Base-by-base conservation (phyloP, 2,329 filamentous ascomycete genomes). In the Esteya vermicola region DNA sequence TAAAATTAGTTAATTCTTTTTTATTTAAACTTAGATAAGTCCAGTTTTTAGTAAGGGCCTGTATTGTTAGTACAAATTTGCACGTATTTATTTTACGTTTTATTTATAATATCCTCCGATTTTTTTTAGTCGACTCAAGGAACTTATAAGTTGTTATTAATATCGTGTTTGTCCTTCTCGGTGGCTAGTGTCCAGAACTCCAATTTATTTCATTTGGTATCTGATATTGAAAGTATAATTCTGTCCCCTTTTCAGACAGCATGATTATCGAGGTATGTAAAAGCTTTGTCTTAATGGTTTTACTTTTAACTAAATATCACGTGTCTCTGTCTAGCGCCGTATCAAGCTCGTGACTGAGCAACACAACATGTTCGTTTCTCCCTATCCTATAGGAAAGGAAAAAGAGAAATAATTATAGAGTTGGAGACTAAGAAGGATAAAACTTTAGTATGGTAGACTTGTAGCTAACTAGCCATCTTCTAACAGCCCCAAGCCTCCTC, bases 341-440 rank as follows among this genome's bases (percentile, higher is more conserved):
- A 72, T 98, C 62, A 93, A 89, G 74, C 76, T 98, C 64, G 73
- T 95, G 51, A 96, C 91, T 38, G 80, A 91, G 66, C 89, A 96
- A 62, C 74, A 78, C 57, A 74, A 86, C 62, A 83, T 86, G 85
- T 93, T 75, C 39, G 54, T 50, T 20, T 22, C 28, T 3, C 20
- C 14, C 20, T 9, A 19, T 6, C 16, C 32, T 33, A 8, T 19
- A n/a, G n/a, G n/a, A n/a, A n/a, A n/a, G n/a, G n/a, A n/a, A n/a
- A n/a, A n/a, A n/a, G n/a, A n/a, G n/a, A n/a, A n/a, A n/a, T n/a
- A n/a, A n/a, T n/a, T n/a, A n/a, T n/a, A n/a, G n/a, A n/a, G n/a
- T n/a, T n/a, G 12, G 18, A n/a, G 25, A 23, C 25, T 7, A 8
- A 13, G 25, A 26, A 7, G 25, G 8, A 13, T 26, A 8, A 13